Evolutionary conservation across 192 early-diverging fungal species (phyloP).

Genomic region (Linnemannia zychae): DNA sequence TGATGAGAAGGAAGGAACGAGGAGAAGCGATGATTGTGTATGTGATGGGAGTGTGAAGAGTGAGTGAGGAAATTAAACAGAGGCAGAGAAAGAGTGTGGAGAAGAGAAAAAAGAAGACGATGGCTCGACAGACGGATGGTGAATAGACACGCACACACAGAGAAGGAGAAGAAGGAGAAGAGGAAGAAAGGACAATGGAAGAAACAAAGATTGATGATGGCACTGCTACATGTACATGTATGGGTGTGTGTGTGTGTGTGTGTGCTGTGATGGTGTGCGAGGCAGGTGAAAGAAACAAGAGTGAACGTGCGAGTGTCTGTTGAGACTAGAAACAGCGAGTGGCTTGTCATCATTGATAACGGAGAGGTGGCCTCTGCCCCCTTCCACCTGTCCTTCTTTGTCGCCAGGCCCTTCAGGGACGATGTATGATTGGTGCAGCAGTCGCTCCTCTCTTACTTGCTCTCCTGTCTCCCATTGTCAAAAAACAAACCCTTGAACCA

Average conservation of each 20-base stretch:
- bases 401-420: conserved; percentile 4
- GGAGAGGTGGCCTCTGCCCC: too few species aligned
- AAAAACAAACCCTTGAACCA: too few species aligned
- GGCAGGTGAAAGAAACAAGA: background rate
- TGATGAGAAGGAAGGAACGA: background rate
- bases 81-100: background rate
- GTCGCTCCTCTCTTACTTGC: background rate
- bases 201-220: too few species aligned
- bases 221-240: too few species aligned
- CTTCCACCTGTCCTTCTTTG: too few species aligned
- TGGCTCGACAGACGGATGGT: background rate
- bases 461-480: too few species aligned
- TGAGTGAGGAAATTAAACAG: background rate
- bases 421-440: background rate
- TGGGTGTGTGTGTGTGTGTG: too few species aligned
- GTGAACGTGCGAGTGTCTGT: background rate
- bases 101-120: background rate
- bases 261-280: too few species aligned
- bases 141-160: background rate
- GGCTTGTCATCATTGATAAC: too few species aligned
- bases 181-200: background rate
- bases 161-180: background rate
- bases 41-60: background rate
- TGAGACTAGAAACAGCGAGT: background rate
- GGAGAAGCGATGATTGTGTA: background rate